These are phyloP conservation scores for Entomortierella chlamydospora DNA, from an alignment of 192 early-diverging fungal genomes.

Conservation along the genomic window DNA sequence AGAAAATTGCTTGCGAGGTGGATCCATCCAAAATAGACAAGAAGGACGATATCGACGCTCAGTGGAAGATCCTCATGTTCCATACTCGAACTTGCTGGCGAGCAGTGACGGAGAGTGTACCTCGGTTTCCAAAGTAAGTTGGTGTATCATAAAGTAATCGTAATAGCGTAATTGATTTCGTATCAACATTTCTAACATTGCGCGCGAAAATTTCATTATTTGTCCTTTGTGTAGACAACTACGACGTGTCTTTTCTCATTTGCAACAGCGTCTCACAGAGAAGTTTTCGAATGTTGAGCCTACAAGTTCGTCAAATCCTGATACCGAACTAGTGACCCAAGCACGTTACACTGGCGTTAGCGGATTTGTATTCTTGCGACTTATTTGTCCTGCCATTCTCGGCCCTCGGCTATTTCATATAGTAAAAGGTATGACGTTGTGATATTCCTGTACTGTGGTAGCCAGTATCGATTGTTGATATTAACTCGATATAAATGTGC, in stretches of 20 bases:
- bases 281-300: constrained; percentile 48
- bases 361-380: constrained; percentile 77
- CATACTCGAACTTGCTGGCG: constrained; percentile 63
- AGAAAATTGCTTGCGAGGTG: constrained; percentile 72
- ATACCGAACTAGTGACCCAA: constrained; percentile 26
- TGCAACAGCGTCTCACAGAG: constrained; percentile 54
- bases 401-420: constrained; percentile 77
- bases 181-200: neutral
- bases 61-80: constrained; percentile 40
- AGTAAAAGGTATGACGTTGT: constrained; percentile 67
- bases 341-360: constrained; percentile 55
- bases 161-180: no score
- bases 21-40: constrained; percentile 61
- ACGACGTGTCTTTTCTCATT: constrained; percentile 57
- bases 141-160: neutral
- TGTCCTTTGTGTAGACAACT: constrained; percentile 55
- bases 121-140: constrained; percentile 60
- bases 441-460: no score
- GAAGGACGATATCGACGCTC: constrained; percentile 27
- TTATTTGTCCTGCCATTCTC: constrained; percentile 80
- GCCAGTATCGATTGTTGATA: no score
- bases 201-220: no score
- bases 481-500: neutral
- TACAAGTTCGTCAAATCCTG: constrained; percentile 57
- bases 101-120: constrained; percentile 58